Evolutionary conservation across 352 stramenopile genomes (phyloP).

Genomic region (Phytopythium cucurbitacearum): DNA sequence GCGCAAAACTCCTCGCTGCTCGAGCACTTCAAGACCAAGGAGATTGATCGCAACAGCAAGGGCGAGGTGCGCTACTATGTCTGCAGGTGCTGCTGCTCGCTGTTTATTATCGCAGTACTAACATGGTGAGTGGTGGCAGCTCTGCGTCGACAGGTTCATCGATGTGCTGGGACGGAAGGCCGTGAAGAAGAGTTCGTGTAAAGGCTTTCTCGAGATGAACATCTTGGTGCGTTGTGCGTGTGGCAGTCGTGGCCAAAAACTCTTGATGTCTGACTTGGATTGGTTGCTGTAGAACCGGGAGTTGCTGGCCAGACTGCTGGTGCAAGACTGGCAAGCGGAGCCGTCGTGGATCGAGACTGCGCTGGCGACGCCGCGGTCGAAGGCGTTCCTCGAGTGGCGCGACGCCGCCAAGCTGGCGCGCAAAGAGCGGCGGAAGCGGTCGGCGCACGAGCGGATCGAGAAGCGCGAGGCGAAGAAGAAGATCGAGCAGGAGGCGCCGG

Average conservation of each 20-base stretch:
- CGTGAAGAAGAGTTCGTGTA: constrained; percentile 35
- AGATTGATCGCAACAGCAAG: constrained; percentile 55
- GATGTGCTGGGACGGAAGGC: constrained; percentile 58
- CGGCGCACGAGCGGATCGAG: constrained; percentile 41
- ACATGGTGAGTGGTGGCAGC: constrained; percentile 11
- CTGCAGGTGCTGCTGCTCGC: not conserved
- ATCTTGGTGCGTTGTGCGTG: constrained; percentile 43
- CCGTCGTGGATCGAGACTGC: constrained; percentile 52
- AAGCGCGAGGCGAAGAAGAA: constrained; percentile 32
- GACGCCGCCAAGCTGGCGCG: constrained; percentile 57
- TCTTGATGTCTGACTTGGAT: not conserved
- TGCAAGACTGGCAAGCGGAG: constrained; percentile 62
- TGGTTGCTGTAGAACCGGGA: constrained; percentile 25
- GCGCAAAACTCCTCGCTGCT: constrained; percentile 43
- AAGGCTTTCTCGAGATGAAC: constrained; percentile 79
- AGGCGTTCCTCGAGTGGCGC: constrained; percentile 58
- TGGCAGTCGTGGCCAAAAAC: not conserved
- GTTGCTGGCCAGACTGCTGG: constrained; percentile 61
- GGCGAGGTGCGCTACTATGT: constrained; percentile 28
- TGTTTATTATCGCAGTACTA: not conserved
- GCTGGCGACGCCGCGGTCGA: constrained; percentile 44
- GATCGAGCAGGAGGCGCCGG: constrained; percentile 23
- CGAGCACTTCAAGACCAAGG: constrained; percentile 29
- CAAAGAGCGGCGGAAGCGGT: constrained; percentile 55
- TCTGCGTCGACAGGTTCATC: constrained; percentile 68